phyloP scores from a whole-genome alignment of 805 yeast genomes.

The Candida caryicola region DNA sequence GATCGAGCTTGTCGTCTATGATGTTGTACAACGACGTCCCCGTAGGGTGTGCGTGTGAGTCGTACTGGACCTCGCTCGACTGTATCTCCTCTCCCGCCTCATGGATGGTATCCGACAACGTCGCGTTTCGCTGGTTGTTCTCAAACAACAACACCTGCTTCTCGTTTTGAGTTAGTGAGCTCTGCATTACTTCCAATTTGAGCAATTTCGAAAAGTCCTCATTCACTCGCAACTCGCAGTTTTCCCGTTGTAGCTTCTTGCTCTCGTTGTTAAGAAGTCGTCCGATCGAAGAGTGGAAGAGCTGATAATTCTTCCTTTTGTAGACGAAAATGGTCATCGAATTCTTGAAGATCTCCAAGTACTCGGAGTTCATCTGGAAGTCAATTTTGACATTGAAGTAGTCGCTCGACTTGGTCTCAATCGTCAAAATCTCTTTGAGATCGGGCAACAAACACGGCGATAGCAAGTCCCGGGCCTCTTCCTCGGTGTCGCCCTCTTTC shows the following conservation, averaged over 20 bases:
- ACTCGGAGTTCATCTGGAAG: slow-evolving; percentile 39
- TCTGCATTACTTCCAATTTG: slow-evolving; percentile 21
- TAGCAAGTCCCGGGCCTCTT: slow-evolving; percentile 14
- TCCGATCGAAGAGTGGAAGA: slow-evolving; percentile 32
- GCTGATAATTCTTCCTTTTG: slow-evolving; percentile 41
- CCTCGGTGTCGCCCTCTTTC: neutral
- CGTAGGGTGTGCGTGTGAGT: slow-evolving; percentile 19
- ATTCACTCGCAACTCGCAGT: slow-evolving; percentile 25
- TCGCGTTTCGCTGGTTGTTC: slow-evolving; percentile 9
- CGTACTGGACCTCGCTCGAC: slow-evolving; percentile 1
- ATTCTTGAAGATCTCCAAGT: slow-evolving; percentile 41
- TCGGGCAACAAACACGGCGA: slow-evolving; percentile 75
- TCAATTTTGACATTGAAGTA: slow-evolving; percentile 55
- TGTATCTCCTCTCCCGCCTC: neutral
- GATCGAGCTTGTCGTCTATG: slow-evolving; percentile 55
- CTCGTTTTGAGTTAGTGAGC: slow-evolving; percentile 23
- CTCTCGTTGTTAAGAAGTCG: slow-evolving; percentile 36
- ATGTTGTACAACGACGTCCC: slow-evolving; percentile 44
- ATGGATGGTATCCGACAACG: neutral
- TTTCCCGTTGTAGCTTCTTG: slow-evolving; percentile 24
- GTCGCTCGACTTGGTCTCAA: slow-evolving; percentile 46
- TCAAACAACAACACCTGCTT: slow-evolving; percentile 27
- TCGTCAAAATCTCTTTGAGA: slow-evolving; percentile 44
- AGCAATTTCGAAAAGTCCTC: slow-evolving; percentile 24
- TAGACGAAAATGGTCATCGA: slow-evolving; percentile 51